Conservation (phyloP, 257 asterid genomes). For the Capsicum rhomboideum region DNA sequence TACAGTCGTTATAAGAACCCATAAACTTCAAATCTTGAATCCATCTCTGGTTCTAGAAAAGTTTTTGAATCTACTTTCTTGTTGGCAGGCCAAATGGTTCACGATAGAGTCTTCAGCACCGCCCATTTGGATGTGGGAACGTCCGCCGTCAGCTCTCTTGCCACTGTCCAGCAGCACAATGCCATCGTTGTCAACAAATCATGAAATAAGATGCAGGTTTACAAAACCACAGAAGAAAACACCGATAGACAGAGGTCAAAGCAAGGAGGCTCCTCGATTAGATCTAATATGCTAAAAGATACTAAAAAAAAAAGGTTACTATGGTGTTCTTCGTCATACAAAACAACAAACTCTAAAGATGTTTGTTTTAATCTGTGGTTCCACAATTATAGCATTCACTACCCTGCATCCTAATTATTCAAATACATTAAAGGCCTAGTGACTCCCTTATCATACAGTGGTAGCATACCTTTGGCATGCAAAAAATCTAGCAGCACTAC, state of each 20-base stretch:
- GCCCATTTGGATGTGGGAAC: not conserved
- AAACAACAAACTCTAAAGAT: not conserved
- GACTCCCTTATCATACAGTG: not conserved
- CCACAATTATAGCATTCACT: not conserved
- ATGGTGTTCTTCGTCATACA: no score
- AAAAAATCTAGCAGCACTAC: not conserved
- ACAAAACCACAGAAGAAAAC: not conserved
- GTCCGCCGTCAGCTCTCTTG: not conserved
- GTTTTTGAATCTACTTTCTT: not conserved
- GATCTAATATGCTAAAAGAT: not conserved
- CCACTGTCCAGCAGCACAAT: slow-evolving; percentile 1
- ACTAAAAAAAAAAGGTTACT: not conserved
- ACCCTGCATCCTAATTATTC: not conserved
- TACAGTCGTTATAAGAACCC: not conserved
- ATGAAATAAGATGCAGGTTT: not conserved
- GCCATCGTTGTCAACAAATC: not conserved
- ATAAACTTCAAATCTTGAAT: not conserved
- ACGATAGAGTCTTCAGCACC: not conserved
- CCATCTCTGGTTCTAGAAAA: not conserved
- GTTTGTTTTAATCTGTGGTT: not conserved
- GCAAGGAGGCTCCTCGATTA: not conserved
- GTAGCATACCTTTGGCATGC: not conserved
- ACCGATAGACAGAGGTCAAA: not conserved
- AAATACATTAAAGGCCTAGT: not conserved
- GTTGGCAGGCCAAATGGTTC: not conserved